Base-by-base conservation (phyloP, 176 grass and related monocot species). In the Musa itinerans region DNA sequence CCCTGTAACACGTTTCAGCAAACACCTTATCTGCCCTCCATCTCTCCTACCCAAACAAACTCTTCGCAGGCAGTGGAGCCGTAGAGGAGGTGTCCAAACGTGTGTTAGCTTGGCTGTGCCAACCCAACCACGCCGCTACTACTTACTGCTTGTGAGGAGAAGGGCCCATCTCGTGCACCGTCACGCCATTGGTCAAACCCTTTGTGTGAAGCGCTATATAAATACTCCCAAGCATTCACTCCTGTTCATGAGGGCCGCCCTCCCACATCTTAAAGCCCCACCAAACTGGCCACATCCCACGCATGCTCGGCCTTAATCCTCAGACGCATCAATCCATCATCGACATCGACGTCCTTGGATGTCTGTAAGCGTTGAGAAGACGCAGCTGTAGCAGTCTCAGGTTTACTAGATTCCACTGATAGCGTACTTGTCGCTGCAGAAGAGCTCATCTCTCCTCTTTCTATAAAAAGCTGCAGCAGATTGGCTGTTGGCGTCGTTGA, bases 211-310 rank as follows among this genome's bases (percentile, higher is more conserved):
- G 34, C 34, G 4, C 34, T 0, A 5, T 43, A 43, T 43, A 6
- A 43, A 10, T 43, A 6, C 4, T 6, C 4, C 34, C 34, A 5
- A 29, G 74, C 74, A 76, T 76, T 76, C 63, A 76, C 55, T 27
- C 10, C 57, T 10, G 14, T 21, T 76, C 74, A 76, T 64, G 74
- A 21, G 74, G 58, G 27, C 57, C 20, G 15, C 43, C 74, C 57
- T 76, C 74, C 56, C 83, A 21, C 15, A n/a, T 77, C 66, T 89
- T 85, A 89, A 74, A 69, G 80, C 80, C 14, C 14, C 72, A 83
- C 76, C 83, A 25, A 69, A 25, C 68, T 9, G 10, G 12, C 54
- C 25, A 24, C 26, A 8, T 4, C 20, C 63, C 26, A 21, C 50
- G 25, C 29, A 62, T 50, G 17, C 25, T 9, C 26, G 21, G 2